These are phyloP conservation scores for Venturia nashicola DNA, from an alignment of 2,329 filamentous ascomycete genomes.

Conservation along the genomic window DNA sequence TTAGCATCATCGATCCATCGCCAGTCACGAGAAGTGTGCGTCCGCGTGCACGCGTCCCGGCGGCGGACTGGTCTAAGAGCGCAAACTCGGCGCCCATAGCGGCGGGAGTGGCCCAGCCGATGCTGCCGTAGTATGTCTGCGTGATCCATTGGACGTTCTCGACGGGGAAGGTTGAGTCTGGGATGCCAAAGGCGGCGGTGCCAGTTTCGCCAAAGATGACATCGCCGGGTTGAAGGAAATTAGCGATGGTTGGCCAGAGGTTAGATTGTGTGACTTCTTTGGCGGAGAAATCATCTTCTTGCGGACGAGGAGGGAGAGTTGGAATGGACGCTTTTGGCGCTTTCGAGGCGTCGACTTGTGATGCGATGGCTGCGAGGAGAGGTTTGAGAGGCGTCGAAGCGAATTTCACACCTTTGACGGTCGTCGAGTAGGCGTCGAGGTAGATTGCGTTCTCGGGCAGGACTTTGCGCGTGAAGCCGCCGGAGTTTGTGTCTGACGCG, in stretches of 20 bases:
- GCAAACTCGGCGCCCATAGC: conserved; percentile 16
- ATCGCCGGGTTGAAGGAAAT: conserved; percentile 15
- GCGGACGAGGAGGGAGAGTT: no score
- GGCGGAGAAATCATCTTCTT: no score
- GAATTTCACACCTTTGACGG: no score
- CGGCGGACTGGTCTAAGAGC: no score
- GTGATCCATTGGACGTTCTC: conserved; percentile 15
- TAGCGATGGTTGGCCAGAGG: conserved; percentile 14
- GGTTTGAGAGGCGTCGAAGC: no score
- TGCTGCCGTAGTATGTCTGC: conserved; percentile 19
- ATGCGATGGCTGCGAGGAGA: no score
- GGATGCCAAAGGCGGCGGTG: conserved; percentile 36
- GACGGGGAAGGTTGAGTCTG: conserved; percentile 37
- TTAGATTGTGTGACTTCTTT: conserved; percentile 14
- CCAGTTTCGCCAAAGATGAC: conserved; percentile 18
- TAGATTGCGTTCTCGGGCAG: no score
- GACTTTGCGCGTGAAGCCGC: conserved; percentile 23
- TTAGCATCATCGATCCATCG: conserved; percentile 51
- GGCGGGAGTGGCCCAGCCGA: conserved; percentile 18
- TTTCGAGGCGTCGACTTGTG: no score
- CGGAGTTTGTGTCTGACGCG: conserved; percentile 18
- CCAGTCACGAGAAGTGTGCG: conserved; percentile 42
- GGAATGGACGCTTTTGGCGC: no score
- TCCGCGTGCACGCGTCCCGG: conserved; percentile 14
- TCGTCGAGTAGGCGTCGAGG: no score